Evolutionary conservation across 1,284 basidiomycete genomes (phyloP), one percentile per base, ranked within the genome.

Genomic region (Phylloporus sp.): DNA sequence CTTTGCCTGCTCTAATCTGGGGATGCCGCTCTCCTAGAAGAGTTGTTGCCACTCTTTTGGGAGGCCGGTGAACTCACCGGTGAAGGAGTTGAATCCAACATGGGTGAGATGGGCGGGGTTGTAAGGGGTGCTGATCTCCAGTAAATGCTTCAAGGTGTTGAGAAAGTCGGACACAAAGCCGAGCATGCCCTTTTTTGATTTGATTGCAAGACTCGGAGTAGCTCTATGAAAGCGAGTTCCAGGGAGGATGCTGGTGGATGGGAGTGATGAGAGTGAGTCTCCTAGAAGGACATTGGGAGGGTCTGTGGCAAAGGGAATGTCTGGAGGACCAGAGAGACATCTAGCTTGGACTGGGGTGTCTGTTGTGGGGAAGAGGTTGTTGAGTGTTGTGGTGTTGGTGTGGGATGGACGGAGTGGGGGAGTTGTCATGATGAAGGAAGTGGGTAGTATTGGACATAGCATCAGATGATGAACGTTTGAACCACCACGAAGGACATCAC

Each of bases 21-120:
- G n/a, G n/a, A n/a, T 98, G 60, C 98, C 98, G 64, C 92, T 95
- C 76, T 98, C 96, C 77, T 98, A 95, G 54, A 99, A 80, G 10
- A 99, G 85, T 77, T 98, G 94, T 77, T 99, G 98, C 98, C 98
- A 99, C 80, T 99, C 97, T 76, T 96, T 96, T 2, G 98, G 98
- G 61, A 99, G 84, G 6, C 98, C 98, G 13, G 94, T 96, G 80
- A 96, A 99, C 80, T 99, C 96, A 63, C 98, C 98, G 0, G 97
- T 99, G 65, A 95, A 96, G 39, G 95, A 95, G 80, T 99, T 98
- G 87, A 98, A 99, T 66, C 97, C 98, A 75, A 99, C 98, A 75
- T 99, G 98, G 1, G 97, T 99, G 69, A 99, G 90, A 81, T 99
- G 98, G 46, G 99, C 96, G n/a, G 98, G 98, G 78, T 99, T 97